phyloP scores from a whole-genome alignment of 768 basidiomycete species.

The Tulasnella sp. region DNA sequence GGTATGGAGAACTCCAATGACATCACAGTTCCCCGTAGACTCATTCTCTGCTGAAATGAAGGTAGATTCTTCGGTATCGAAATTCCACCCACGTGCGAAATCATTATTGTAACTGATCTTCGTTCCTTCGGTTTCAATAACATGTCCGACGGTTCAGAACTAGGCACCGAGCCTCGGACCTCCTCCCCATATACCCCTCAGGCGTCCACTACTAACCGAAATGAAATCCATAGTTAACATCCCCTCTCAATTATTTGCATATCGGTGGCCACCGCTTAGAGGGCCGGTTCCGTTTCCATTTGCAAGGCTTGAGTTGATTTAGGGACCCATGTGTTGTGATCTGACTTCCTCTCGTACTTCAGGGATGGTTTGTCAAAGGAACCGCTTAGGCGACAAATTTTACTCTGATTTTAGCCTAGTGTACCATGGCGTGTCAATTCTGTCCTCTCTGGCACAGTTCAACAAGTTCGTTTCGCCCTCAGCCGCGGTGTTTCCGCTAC shows the following conservation, averaged over 20 bases:
- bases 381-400: neutral
- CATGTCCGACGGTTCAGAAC: neutral
- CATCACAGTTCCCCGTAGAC: neutral
- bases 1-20: slow-evolving; percentile 4
- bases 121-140: neutral
- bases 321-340: neutral
- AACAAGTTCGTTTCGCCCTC: neutral
- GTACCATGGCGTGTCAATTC: neutral
- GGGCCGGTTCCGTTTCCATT: neutral
- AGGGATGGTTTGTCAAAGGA: neutral
- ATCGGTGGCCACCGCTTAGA: no score
- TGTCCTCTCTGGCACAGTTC: neutral
- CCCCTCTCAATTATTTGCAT: no score
- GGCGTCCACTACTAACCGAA: no score
- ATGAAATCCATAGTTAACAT: no score
- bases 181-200: neutral
- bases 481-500: no score
- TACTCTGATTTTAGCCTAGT: neutral
- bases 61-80: neutral
- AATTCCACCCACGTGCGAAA: neutral
- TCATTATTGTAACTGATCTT: neutral
- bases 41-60: neutral
- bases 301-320: neutral
- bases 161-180: neutral
- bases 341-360: no score